phyloP scores from a whole-genome alignment of 352 stramenopile species.

The Pythium coloratum region DNA sequence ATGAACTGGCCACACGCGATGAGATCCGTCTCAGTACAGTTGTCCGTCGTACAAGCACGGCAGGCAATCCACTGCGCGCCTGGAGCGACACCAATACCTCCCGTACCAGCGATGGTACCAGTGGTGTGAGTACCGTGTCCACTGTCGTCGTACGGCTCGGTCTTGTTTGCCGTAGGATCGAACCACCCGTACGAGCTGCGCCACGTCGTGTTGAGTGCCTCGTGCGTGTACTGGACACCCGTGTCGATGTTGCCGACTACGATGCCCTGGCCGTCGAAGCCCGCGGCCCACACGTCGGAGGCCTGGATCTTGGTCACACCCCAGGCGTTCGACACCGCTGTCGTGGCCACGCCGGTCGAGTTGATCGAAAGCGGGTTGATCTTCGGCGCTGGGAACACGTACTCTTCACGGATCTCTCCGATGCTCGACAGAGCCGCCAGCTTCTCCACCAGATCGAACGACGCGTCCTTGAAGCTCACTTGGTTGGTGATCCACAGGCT shows the following conservation, averaged over 20 bases:
- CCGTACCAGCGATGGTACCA: conserved; percentile 7
- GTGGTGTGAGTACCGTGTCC: conserved; percentile 26
- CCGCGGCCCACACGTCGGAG: conserved; percentile 18
- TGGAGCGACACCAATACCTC: conserved; percentile 10
- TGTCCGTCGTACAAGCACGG: background rate
- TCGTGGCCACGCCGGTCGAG: background rate
- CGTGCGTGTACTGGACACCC: conserved; percentile 27
- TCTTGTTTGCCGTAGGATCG: conserved; percentile 15
- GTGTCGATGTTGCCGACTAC: conserved; percentile 29
- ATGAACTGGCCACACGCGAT: conserved; percentile 31
- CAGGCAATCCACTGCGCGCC: conserved; percentile 10
- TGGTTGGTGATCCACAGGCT: conserved; percentile 35
- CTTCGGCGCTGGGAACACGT: background rate
- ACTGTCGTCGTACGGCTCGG: conserved; percentile 20
- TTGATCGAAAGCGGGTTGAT: background rate
- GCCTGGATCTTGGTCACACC: conserved; percentile 20
- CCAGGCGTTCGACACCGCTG: conserved; percentile 16
- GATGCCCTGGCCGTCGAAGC: conserved; percentile 22
- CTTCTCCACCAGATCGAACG: conserved; percentile 23
- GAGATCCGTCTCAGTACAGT: conserved; percentile 23
- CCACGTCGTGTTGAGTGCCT: conserved; percentile 6
- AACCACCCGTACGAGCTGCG: conserved; percentile 21
- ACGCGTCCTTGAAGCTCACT: conserved; percentile 25
- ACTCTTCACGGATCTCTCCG: conserved; percentile 1
- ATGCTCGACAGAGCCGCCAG: background rate